A percentile compares a stretch with the other conserved stretches of the same genome.
phyloP scores from a whole-genome alignment of 2,329 filamentous ascomycete species.

The Zarea fungicola region DNA sequence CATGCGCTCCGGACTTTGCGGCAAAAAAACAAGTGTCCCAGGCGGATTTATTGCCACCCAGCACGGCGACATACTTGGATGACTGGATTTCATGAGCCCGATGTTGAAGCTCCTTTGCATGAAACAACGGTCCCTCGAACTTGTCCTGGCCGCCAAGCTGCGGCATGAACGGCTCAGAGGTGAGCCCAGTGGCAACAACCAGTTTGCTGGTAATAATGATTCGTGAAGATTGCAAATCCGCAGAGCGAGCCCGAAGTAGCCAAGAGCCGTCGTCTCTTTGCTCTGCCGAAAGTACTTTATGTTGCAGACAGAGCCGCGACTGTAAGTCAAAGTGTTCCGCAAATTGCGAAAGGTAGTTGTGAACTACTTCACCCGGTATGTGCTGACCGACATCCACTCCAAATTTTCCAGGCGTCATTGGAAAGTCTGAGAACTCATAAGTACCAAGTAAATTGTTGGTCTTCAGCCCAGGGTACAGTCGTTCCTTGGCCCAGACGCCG shows the following conservation, averaged over 20 bases:
- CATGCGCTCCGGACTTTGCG: slow-evolving; percentile 39
- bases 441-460: slow-evolving; percentile 60
- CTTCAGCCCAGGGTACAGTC: slow-evolving; percentile 55
- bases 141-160: slow-evolving; percentile 29
- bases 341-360: slow-evolving; percentile 33
- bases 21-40: slow-evolving; percentile 55
- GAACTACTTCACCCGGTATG: slow-evolving; percentile 31
- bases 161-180: slow-evolving; percentile 39
- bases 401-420: slow-evolving; percentile 46
- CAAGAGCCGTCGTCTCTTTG: slow-evolving; percentile 42
- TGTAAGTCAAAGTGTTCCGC: no score
- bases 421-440: slow-evolving; percentile 60
- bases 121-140: slow-evolving; percentile 37
- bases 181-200: slow-evolving; percentile 47
- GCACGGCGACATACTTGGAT: slow-evolving; percentile 36
- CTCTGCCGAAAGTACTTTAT: slow-evolving; percentile 43
- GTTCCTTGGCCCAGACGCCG: slow-evolving; percentile 55
- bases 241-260: slow-evolving; percentile 44
- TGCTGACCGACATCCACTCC: slow-evolving; percentile 29
- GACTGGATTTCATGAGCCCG: slow-evolving; percentile 26
- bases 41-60: slow-evolving; percentile 54
- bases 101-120: slow-evolving; percentile 37
- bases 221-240: no score
- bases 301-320: no score
- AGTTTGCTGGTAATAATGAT: slow-evolving; percentile 32